A percentile compares a stretch with the other conserved stretches of the same genome.
phyloP scores from a whole-genome alignment of 768 basidiomycete genomes.

The Auricularia cornea region DNA sequence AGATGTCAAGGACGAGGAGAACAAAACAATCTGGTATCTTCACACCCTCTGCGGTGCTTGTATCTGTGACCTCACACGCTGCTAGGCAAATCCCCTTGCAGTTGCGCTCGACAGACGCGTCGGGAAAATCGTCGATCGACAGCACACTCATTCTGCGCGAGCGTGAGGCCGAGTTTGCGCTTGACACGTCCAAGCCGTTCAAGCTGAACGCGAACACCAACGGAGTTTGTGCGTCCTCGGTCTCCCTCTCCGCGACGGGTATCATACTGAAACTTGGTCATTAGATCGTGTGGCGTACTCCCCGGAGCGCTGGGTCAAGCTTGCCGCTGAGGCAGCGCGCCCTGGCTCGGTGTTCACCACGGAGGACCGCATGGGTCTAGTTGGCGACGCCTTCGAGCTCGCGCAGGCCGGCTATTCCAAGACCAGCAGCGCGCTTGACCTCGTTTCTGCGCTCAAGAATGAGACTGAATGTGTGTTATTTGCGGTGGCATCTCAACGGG shows the following conservation, averaged over 20 bases:
- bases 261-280: not conserved
- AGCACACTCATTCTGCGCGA: constrained; percentile 54
- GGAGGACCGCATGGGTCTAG: constrained; percentile 83
- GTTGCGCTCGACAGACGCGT: constrained; percentile 51
- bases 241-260: not conserved
- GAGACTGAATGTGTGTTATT: constrained; percentile 66
- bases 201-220: constrained; percentile 87
- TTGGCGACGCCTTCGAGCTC: constrained; percentile 74
- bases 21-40: constrained; percentile 83
- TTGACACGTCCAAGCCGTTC: constrained; percentile 73
- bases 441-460: constrained; percentile 57
- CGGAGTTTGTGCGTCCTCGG: constrained; percentile 66
- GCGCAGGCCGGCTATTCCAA: constrained; percentile 72
- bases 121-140: constrained; percentile 53
- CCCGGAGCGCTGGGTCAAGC: constrained; percentile 64
- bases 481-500: constrained; percentile 12
- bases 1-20: constrained; percentile 66
- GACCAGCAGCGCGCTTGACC: constrained; percentile 66
- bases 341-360: constrained; percentile 57
- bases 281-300: constrained; percentile 85
- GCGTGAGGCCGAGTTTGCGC: constrained; percentile 54
- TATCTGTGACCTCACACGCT: not conserved
- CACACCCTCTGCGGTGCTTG: too few species aligned
- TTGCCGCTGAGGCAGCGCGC: constrained; percentile 74
- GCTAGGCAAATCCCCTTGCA: constrained; percentile 68